Evolutionary conservation across 1,284 basidiomycete genomes (phyloP).

Genomic region (Apiotrichum gracile): DNA sequence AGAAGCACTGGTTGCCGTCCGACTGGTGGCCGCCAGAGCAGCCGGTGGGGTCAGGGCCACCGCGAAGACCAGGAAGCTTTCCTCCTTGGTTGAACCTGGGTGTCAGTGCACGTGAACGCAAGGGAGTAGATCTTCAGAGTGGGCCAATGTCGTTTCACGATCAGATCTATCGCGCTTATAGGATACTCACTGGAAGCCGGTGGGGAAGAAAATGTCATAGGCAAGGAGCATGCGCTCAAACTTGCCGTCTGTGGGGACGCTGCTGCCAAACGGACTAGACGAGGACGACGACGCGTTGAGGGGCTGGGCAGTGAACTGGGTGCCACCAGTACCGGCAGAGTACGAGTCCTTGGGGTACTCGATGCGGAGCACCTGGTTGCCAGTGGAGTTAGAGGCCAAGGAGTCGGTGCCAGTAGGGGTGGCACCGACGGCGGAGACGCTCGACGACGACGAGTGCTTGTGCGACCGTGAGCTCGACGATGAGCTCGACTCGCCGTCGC

Average conservation of each 20-base stretch:
- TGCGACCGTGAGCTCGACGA: not conserved
- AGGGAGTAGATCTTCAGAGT: not conserved
- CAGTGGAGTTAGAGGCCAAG: slow-evolving; percentile 1
- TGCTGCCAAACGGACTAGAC: slow-evolving; percentile 6
- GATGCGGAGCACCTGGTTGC: slow-evolving; percentile 35
- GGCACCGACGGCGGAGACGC: slow-evolving; percentile 5
- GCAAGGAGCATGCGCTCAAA: slow-evolving; percentile 39
- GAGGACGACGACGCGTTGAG: slow-evolving; percentile 17
- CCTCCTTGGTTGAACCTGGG: slow-evolving; percentile 36
- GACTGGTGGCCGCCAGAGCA: slow-evolving; percentile 46
- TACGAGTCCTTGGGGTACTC: slow-evolving; percentile 44
- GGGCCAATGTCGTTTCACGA: no score
- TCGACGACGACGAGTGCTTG: slow-evolving; percentile 5
- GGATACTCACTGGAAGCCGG: slow-evolving; percentile 27
- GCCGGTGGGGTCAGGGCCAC: slow-evolving; percentile 36
- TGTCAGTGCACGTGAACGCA: not conserved
- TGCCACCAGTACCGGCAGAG: slow-evolving; percentile 42
- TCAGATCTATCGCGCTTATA: not conserved
- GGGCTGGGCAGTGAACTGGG: slow-evolving; percentile 44
- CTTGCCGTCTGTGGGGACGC: slow-evolving; percentile 26
- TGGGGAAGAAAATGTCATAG: slow-evolving; percentile 41
- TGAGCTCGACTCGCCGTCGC: not conserved
- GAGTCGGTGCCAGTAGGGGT: slow-evolving; percentile 3
- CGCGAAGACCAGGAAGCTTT: slow-evolving; percentile 47
- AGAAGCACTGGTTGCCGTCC: slow-evolving; percentile 44